A percentile compares a stretch with the other conserved stretches of the same genome.
Evolutionary conservation across 2,329 filamentous ascomycete genomes (phyloP).

Genomic region (Aureobasidium uvarum): DNA sequence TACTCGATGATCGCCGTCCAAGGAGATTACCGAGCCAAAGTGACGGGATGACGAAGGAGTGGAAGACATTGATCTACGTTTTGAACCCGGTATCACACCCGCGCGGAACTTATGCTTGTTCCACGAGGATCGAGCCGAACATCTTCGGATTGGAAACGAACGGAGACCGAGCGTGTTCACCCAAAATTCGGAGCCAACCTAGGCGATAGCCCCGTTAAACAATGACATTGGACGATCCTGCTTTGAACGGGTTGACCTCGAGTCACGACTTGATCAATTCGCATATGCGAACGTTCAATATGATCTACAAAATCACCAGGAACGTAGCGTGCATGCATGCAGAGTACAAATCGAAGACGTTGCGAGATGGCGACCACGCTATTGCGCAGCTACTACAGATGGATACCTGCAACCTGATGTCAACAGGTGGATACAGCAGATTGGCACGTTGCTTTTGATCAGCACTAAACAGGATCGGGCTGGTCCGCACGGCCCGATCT

Average conservation of each 20-base stretch:
- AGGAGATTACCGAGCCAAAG: neutral
- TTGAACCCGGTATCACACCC: neutral
- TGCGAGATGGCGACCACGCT: constrained; percentile 4
- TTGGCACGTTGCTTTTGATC: constrained; percentile 14
- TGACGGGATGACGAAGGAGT: constrained; percentile 2
- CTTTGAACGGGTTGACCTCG: neutral
- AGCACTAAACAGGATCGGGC: constrained; percentile 10
- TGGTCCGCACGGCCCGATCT: constrained; percentile 20
- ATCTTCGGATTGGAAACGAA: neutral
- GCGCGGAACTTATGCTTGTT: constrained; percentile 3
- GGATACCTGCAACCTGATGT: constrained; percentile 8
- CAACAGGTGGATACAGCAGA: constrained; percentile 2
- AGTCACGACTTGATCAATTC: neutral
- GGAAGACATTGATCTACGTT: constrained; percentile 15
- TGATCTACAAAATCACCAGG: neutral
- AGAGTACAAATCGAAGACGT: neutral
- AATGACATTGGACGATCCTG: neutral
- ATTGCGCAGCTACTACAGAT: constrained; percentile 6
- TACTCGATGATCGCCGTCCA: neutral
- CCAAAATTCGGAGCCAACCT: constrained; percentile 2
- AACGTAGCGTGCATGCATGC: constrained; percentile 13
- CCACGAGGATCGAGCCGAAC: constrained; percentile 5
- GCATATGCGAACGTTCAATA: neutral
- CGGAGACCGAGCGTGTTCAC: constrained; percentile 13
- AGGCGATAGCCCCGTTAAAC: neutral